Percentiles rank a stretch among this genome's conserved stretches.
Conservation (phyloP, 2,329 filamentous ascomycete species). For the Cercospora janseana region DNA sequence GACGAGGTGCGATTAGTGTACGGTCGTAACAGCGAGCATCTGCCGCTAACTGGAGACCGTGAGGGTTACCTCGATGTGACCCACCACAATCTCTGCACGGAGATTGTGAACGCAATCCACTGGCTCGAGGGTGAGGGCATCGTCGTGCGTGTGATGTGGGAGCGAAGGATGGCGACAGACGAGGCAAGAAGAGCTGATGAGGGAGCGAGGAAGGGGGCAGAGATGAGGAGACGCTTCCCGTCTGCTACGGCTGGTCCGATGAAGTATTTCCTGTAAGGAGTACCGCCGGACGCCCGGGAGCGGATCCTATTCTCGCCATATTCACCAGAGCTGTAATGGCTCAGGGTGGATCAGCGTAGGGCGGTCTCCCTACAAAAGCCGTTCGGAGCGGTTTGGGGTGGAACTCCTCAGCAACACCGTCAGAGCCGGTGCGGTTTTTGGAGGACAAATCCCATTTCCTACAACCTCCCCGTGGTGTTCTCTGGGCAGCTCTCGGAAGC, state of each 20-base stretch:
- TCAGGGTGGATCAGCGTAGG: background rate
- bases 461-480: conserved; percentile 14
- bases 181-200: conserved; percentile 7
- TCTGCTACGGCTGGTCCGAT: background rate
- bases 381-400: conserved; percentile 10
- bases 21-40: background rate
- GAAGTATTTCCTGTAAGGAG: background rate
- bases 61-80: background rate
- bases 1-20: conserved; percentile 8
- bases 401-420: too few species aligned
- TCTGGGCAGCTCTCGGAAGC: conserved; percentile 16
- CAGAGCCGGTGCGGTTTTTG: too few species aligned
- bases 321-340: conserved; percentile 7
- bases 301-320: background rate
- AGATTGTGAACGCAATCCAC: conserved; percentile 4
- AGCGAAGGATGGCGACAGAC: background rate
- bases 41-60: background rate
- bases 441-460: conserved; percentile 11
- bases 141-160: conserved; percentile 8
- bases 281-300: background rate
- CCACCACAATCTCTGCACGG: conserved; percentile 3
- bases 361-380: conserved; percentile 3
- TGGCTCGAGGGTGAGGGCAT: conserved; percentile 7
- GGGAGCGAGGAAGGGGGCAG: conserved; percentile 3
- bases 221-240: background rate